These are phyloP conservation scores for Teratosphaeria gauchensis DNA, from an alignment of 2,329 filamentous ascomycete genomes.

Conservation along the genomic window DNA sequence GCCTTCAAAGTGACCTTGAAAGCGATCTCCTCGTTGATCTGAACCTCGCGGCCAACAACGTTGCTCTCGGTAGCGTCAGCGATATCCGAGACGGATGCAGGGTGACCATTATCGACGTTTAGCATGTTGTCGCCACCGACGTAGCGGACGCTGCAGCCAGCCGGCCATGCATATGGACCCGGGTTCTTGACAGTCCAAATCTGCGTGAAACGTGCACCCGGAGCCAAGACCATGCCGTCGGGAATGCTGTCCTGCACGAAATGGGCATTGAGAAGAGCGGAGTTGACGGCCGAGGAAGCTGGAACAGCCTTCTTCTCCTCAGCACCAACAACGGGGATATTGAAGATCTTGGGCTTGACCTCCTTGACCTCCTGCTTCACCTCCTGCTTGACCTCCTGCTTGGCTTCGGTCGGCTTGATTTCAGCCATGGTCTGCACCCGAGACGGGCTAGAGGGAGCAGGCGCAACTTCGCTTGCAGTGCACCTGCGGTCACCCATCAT, in stretches of 20 bases:
- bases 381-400: constrained; percentile 12
- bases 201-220: constrained; percentile 71
- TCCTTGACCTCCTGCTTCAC: constrained; percentile 8
- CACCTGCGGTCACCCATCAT: constrained; percentile 58
- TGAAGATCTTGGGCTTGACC: neutral
- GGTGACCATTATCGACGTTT: constrained; percentile 69
- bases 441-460: constrained; percentile 1
- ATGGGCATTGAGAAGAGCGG: constrained; percentile 46
- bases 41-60: constrained; percentile 57
- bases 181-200: constrained; percentile 87
- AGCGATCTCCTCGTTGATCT: constrained; percentile 62
- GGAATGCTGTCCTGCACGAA: constrained; percentile 70
- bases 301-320: constrained; percentile 12
- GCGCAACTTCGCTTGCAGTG: constrained; percentile 7
- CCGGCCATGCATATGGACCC: constrained; percentile 70
- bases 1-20: constrained; percentile 83
- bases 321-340: constrained; percentile 3
- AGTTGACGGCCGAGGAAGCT: constrained; percentile 13
- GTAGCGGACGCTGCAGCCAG: constrained; percentile 81
- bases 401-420: constrained; percentile 48
- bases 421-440: constrained; percentile 66
- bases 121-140: constrained; percentile 96
- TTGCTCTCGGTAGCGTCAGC: constrained; percentile 75
- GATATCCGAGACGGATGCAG: constrained; percentile 68
- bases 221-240: constrained; percentile 65